Percentiles rank a stretch among this genome's conserved stretches.
Conservation (phyloP, 1,284 basidiomycete species). For the Coniophora puteana region DNA sequence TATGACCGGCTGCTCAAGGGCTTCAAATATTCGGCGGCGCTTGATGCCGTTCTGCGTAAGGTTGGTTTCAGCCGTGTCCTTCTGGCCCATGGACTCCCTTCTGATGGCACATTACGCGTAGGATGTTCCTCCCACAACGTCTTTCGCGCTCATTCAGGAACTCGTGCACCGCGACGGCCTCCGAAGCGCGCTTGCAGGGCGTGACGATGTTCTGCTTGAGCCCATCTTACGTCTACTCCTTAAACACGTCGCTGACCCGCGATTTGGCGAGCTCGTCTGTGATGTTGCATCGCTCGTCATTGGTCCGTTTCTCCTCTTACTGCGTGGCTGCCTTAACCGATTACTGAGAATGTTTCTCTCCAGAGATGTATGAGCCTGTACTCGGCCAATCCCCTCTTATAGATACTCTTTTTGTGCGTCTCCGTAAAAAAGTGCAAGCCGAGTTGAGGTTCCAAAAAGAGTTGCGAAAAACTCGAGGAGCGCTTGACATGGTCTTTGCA, state of each 20-base stretch:
- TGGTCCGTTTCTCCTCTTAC: conserved; percentile 47
- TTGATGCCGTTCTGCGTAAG: conserved; percentile 87
- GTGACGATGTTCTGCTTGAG: conserved; percentile 94
- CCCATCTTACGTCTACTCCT: conserved; percentile 85
- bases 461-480: conserved; percentile 80
- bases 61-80: conserved; percentile 34
- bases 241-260: conserved; percentile 85
- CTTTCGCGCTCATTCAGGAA: conserved; percentile 93
- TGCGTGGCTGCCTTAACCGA: conserved; percentile 1
- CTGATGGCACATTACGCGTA: conserved; percentile 33
- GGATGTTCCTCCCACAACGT: conserved; percentile 78
- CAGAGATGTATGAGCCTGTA: conserved; percentile 90
- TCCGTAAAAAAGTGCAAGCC: conserved; percentile 79
- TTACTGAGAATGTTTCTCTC: conserved; percentile 10
- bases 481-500: conserved; percentile 90
- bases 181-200: conserved; percentile 79
- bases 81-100: conserved; percentile 7
- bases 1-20: conserved; percentile 90
- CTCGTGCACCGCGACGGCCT: conserved; percentile 92
- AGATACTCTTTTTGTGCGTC: conserved; percentile 81
- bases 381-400: conserved; percentile 93
- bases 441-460: conserved; percentile 93
- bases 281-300: conserved; percentile 83
- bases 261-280: conserved; percentile 87
- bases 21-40: conserved; percentile 94